A percentile compares a stretch with the other conserved stretches of the same genome.
Conservation (phyloP, 768 basidiomycete genomes). For the Tricholoma sp. region DNA sequence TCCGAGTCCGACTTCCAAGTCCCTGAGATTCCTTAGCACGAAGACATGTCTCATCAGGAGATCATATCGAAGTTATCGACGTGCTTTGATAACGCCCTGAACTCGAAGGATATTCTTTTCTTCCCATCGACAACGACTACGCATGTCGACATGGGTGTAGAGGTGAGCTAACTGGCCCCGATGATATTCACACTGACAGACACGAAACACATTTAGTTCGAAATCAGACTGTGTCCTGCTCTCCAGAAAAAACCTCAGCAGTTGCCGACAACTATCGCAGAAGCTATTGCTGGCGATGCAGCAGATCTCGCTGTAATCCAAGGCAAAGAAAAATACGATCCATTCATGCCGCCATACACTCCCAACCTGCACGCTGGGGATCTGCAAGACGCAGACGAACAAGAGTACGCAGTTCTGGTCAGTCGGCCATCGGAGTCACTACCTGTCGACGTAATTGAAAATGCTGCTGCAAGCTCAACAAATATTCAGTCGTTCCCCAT, state of each 20-base stretch:
- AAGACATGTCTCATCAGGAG: constrained; percentile 35
- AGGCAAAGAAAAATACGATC: constrained; percentile 40
- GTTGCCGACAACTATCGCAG: constrained; percentile 36
- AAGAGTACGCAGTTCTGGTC: constrained; percentile 69
- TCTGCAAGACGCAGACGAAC: constrained; percentile 55
- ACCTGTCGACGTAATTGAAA: background rate
- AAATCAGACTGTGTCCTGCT: constrained; percentile 82
- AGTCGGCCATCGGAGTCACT: constrained; percentile 16
- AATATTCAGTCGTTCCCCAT: constrained; percentile 75
- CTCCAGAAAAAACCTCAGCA: constrained; percentile 69
- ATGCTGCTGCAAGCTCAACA: constrained; percentile 60
- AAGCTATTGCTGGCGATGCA: constrained; percentile 19
- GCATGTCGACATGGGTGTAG: constrained; percentile 55
- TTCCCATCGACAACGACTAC: constrained; percentile 69
- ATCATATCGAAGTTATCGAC: constrained; percentile 51
- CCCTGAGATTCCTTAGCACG: too few species aligned
- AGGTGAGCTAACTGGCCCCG: constrained; percentile 37
- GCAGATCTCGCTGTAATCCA: constrained; percentile 15
- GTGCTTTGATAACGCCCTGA: constrained; percentile 53
- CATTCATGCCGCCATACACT: constrained; percentile 86
- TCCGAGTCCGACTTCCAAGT: too few species aligned
- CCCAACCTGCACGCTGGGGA: constrained; percentile 73
- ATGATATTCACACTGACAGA: background rate
- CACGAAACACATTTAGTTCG: constrained; percentile 52
- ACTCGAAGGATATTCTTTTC: constrained; percentile 66